phyloP scores from a whole-genome alignment of 1,284 basidiomycete genomes.

The Boletus chippewaensis region DNA sequence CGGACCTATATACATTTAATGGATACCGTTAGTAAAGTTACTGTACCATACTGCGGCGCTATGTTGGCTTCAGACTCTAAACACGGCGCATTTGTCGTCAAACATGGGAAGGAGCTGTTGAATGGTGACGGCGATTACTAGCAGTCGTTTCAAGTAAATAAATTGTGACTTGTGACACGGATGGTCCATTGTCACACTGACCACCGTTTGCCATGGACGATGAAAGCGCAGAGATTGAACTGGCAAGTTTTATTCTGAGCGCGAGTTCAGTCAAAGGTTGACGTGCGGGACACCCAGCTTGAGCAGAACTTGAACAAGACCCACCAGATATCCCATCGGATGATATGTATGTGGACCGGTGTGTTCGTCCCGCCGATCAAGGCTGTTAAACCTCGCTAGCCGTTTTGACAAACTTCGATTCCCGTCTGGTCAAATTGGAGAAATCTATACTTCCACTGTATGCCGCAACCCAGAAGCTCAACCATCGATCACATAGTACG shows the following conservation, averaged over 20 bases:
- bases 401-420: slow-evolving; percentile 72
- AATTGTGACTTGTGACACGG: too few species aligned
- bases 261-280: not conserved
- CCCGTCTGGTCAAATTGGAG: slow-evolving; percentile 68
- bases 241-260: slow-evolving; percentile 3
- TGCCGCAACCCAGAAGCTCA: slow-evolving; percentile 66
- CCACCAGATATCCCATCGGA: slow-evolving; percentile 70
- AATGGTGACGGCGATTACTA: too few species aligned
- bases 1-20: too few species aligned
- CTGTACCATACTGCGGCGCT: too few species aligned
- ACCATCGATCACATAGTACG: slow-evolving; percentile 61
- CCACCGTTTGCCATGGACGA: slow-evolving; percentile 19
- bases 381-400: slow-evolving; percentile 39
- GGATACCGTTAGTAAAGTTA: too few species aligned
- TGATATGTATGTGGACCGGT: slow-evolving; percentile 58
- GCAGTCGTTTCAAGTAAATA: too few species aligned
- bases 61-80: too few species aligned
- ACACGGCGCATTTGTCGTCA: too few species aligned
- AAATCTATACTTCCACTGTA: slow-evolving; percentile 76
- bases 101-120: too few species aligned
- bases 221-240: slow-evolving; percentile 27
- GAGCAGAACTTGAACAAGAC: slow-evolving; percentile 84
- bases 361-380: not conserved
- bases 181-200: not conserved
- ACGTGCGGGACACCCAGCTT: slow-evolving; percentile 39